Evolutionary conservation across 2,329 filamentous ascomycete genomes (phyloP).

Genomic region (Tolypocladium tundrense): DNA sequence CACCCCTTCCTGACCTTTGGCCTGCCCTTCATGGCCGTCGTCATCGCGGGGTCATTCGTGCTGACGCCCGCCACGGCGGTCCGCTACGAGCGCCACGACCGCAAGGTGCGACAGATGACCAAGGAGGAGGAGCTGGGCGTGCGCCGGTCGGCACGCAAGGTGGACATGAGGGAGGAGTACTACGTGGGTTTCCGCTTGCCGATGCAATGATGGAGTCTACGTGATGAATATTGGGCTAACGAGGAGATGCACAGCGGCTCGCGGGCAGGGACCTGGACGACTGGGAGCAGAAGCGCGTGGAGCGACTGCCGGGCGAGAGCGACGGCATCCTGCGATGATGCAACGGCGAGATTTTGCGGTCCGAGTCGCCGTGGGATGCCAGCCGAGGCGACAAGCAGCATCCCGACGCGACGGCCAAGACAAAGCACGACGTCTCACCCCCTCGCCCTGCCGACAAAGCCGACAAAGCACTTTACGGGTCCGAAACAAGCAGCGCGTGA

Average conservation of each 20-base stretch:
- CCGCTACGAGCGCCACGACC: conserved; percentile 86
- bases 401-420: conserved; percentile 3
- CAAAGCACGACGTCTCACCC: neutral
- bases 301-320: conserved; percentile 79
- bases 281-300: conserved; percentile 94
- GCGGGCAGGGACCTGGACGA: conserved; percentile 83
- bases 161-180: conserved; percentile 78
- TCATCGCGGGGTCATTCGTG: conserved; percentile 87
- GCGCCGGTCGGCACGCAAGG: conserved; percentile 57
- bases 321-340: conserved; percentile 60
- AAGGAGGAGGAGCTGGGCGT: conserved; percentile 81
- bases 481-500: neutral
- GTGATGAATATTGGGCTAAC: neutral
- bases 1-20: conserved; percentile 91
- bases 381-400: conserved; percentile 2
- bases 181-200: conserved; percentile 49
- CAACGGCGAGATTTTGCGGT: neutral
- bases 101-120: conserved; percentile 75
- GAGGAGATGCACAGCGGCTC: conserved; percentile 13
- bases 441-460: neutral
- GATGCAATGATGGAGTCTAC: neutral
- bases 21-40: conserved; percentile 80
- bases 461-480: neutral
- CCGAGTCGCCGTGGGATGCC: neutral
- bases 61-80: conserved; percentile 89